Base-by-base conservation (phyloP, 768 basidiomycete species). In the Rhodotorula paludigena region DNA sequence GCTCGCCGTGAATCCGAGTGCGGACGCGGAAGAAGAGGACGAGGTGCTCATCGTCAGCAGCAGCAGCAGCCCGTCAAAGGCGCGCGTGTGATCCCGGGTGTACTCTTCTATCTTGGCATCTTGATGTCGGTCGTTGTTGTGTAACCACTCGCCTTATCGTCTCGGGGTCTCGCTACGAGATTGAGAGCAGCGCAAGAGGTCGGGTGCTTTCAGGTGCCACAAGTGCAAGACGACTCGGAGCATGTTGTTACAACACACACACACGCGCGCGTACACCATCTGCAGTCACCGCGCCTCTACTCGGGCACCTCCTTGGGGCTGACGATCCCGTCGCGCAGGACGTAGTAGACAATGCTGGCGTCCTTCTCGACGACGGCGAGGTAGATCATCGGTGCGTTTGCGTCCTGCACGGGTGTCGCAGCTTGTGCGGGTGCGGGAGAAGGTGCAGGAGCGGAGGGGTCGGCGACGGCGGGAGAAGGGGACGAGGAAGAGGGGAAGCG, bases 291-390 rank as follows among this genome's bases (percentile, higher is more conserved):
- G 15, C 20, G 14, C 39, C 39, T 41, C n/a, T 41, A 72, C 45
- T 68, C 72, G 5, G 72, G 72, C 16, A 69, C 72, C 38, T 73
- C 72, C 57, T 66, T 64, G 36, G 72, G 72, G 33, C 61, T 63
- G 30, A 69, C 64, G 61, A 73, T 66, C 16, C 72, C 72, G 18
- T 64, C n/a, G 21, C 45, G 39, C 28, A 73, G 49, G n/a, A 69
- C 68, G 62, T 73, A 73, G 58, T 73, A 73, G 1, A 73, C 72
- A 38, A 68, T 63, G 36, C 64, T 66, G n/a, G 41, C 32, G 62
- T 73, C 72, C 62, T 66, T 68, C 58, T 73, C 72, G 36, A 66
- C 58, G 28, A 73, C 69, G 35, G 67, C 57, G 52, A 72, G 63
- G 59, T 72, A 72, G 28, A 72, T 36, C 0, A 44, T 55, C 5